Evolutionary conservation across 805 yeast genomes (phyloP), one percentile per base, ranked within the genome.

Genomic region (Clavispora phyllophila): DNA sequence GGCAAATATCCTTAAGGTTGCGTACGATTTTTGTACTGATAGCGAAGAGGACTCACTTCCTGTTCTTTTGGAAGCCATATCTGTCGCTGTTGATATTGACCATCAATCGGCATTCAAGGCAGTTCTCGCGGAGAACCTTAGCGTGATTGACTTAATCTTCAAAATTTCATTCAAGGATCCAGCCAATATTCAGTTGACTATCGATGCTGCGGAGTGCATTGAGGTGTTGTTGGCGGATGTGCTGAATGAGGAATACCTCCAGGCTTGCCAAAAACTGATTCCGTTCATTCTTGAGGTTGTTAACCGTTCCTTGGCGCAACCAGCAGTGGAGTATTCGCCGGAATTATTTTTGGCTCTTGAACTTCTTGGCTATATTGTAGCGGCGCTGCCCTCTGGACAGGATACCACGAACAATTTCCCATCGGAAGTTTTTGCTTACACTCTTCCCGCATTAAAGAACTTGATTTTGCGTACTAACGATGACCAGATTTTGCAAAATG

Each of bases 21-120:
- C 81, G 9, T 54, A 59, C 3, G 58, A 72, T 2, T 60, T 91
- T 9, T 56, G 75, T 3, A 75, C 72, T 1, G 83, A 78, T 1
- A 76, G 93, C 0, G 85, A 81, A 36, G 96, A 87, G 36, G 98
- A 90, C 54, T 76, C 96, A 0, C 79, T 85, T 27, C 77, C 89
- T 1, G 71, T 84, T 37, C 61, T 90, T 33, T 72, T 86, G 10
- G 96, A 89, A 57, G 75, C 84, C 0, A 61, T 86, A n/a, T 70
- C 81, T 1, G 70, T 74, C 3, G 76, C 81, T 1, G 74, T 85
- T 31, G 68, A 71, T 37, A 54, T 68, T 15, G 60, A 62, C 43
- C 59, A 58, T 9, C 24, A 24, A 2, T 42, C 42, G 19, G 68
- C 72, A 6, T 50, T 63, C 5, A 51, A 45, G 7, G 45, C 47